A percentile compares a stretch with the other conserved stretches of the same genome.
These are phyloP conservation scores for Clitopilus passeckerianus DNA, from an alignment of 768 basidiomycete species.

Conservation along the genomic window DNA sequence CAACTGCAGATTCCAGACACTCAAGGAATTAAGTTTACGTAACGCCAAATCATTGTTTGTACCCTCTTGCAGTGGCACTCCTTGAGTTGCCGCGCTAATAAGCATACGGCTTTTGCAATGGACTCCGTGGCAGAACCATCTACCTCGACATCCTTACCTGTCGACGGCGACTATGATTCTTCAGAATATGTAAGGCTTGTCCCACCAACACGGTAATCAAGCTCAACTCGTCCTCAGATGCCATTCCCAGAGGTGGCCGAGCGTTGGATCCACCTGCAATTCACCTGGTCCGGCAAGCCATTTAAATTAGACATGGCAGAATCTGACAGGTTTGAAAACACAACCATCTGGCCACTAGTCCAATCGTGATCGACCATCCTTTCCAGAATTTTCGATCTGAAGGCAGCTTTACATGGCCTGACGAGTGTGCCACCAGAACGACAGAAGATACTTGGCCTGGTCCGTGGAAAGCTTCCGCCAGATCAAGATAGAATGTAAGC, in stretches of 20 bases:
- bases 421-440: constrained; percentile 80
- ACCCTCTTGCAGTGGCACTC: too few relatives aligned
- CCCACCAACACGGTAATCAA: background rate
- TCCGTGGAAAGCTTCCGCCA: constrained; percentile 76
- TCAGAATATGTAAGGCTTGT: background rate
- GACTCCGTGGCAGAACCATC: background rate
- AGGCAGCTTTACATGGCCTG: constrained; percentile 55
- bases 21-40: too few relatives aligned
- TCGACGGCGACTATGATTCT: background rate
- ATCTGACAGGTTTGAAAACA: constrained; percentile 61
- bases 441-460: constrained; percentile 84
- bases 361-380: background rate
- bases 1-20: too few relatives aligned
- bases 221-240: background rate
- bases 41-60: too few relatives aligned
- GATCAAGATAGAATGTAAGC: constrained; percentile 66
- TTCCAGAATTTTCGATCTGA: constrained; percentile 75
- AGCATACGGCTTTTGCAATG: background rate
- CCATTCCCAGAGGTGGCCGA: constrained; percentile 18
- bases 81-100: too few relatives aligned
- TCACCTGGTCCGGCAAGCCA: constrained; percentile 68
- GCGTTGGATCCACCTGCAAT: constrained; percentile 58
- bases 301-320: constrained; percentile 68
- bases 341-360: background rate
- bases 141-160: background rate